Evolutionary conservation across 257 asterid species (phyloP).

Genomic region (Penstemon newberryi): DNA sequence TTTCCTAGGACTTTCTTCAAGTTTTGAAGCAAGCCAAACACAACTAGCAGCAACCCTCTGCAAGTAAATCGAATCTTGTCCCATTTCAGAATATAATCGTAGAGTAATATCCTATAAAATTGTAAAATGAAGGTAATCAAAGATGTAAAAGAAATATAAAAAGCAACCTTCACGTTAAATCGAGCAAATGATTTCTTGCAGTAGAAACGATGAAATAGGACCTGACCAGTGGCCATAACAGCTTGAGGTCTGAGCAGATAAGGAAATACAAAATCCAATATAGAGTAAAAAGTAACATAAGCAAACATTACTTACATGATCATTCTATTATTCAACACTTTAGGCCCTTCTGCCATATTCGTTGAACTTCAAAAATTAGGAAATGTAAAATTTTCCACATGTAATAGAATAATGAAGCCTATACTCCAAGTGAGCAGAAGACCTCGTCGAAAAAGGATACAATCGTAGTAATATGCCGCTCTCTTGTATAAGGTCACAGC

Average conservation of each 20-base stretch:
- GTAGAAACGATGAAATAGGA: conserved; percentile 90
- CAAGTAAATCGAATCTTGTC: conserved; percentile 20
- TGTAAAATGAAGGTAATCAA: not conserved
- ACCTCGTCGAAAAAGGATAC: conserved; percentile 59
- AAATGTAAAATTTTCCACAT: not conserved
- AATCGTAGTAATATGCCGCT: conserved; percentile 85
- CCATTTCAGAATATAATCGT: conserved; percentile 24
- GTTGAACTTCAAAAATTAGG: no score
- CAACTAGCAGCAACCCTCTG: conserved; percentile 99
- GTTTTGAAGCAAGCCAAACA: conserved; percentile 98
- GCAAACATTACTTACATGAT: conserved; percentile 3
- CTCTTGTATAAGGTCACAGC: conserved; percentile 96
- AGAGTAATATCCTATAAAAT: not conserved
- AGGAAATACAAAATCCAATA: conserved; percentile 37
- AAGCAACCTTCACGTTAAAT: conserved; percentile 81
- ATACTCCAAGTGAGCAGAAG: conserved; percentile 4
- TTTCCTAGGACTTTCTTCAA: conserved; percentile 87
- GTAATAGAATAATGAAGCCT: conserved; percentile 3
- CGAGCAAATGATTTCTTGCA: conserved; percentile 90
- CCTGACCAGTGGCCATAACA: conserved; percentile 98
- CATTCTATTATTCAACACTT: not conserved
- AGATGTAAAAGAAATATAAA: conserved; percentile 1
- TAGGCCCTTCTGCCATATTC: not conserved
- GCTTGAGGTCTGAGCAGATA: conserved; percentile 89
- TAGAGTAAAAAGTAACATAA: not conserved